phyloP scores from a whole-genome alignment of 2,329 filamentous ascomycete genomes.

The Sordariomycetes sp. region DNA sequence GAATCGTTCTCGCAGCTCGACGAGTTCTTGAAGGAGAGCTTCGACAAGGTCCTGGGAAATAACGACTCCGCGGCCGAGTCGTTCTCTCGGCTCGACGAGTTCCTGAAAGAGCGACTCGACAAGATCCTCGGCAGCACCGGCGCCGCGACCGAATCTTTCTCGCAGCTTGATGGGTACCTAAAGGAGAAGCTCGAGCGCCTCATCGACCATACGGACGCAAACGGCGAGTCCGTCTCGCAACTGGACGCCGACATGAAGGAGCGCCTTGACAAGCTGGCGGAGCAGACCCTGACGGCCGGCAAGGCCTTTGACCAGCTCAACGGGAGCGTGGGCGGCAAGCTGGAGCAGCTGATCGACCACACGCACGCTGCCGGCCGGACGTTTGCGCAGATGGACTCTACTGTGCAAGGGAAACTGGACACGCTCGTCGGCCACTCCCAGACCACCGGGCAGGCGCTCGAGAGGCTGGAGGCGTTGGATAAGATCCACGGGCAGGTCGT shows the following conservation, averaged over 20 bases:
- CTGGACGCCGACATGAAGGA: slow-evolving; percentile 11
- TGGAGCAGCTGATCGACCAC: slow-evolving; percentile 43
- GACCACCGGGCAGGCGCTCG: slow-evolving; percentile 54
- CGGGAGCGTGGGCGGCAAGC: not conserved
- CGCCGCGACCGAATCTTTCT: not conserved
- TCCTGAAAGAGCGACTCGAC: not conserved
- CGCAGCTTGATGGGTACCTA: slow-evolving; percentile 10
- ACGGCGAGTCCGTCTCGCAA: slow-evolving; percentile 55
- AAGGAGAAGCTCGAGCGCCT: slow-evolving; percentile 22
- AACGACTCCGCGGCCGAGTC: not conserved
- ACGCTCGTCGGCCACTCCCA: slow-evolving; percentile 50
- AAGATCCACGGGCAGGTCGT: slow-evolving; percentile 82
- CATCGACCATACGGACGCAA: slow-evolving; percentile 49
- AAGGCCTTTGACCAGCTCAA: slow-evolving; percentile 46
- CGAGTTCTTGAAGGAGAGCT: slow-evolving; percentile 35
- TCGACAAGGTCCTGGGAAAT: not conserved
- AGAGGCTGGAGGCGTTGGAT: slow-evolving; percentile 71
- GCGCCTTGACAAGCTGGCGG: slow-evolving; percentile 29
- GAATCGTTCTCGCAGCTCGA: slow-evolving; percentile 57
- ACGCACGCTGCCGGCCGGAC: slow-evolving; percentile 54
- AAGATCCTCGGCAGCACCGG: not conserved
- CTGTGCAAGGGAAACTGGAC: slow-evolving; percentile 12
- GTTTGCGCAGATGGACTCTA: slow-evolving; percentile 52
- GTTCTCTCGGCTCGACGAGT: not conserved
- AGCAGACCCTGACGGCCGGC: slow-evolving; percentile 49